Evolutionary conservation across 2,329 filamentous ascomycete genomes (phyloP).

Genomic region (Phialophora chinensis): DNA sequence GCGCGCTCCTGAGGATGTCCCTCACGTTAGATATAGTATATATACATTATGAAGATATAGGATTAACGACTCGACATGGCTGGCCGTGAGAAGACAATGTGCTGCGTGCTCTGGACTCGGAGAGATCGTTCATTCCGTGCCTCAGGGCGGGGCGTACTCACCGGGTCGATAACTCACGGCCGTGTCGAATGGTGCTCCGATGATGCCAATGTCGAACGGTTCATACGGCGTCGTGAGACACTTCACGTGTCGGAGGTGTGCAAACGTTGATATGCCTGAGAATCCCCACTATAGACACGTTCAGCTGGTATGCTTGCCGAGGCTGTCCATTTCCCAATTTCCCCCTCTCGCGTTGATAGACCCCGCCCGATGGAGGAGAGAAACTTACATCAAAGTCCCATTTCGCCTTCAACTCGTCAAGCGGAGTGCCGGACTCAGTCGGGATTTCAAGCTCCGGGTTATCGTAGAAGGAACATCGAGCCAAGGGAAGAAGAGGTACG

Average conservation of each 20-base stretch:
- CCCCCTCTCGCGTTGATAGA: slow-evolving; percentile 2
- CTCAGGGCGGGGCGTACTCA: slow-evolving; percentile 42
- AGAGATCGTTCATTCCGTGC: neutral
- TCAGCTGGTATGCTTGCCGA: neutral
- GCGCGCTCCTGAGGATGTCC: slow-evolving; percentile 61
- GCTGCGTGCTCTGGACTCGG: slow-evolving; percentile 3
- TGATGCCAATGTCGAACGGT: slow-evolving; percentile 72
- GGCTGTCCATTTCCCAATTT: neutral
- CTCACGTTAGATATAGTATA: slow-evolving; percentile 16
- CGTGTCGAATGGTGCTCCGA: slow-evolving; percentile 77
- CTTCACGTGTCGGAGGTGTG: slow-evolving; percentile 71
- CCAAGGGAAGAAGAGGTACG: slow-evolving; percentile 26
- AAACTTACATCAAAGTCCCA: slow-evolving; percentile 54
- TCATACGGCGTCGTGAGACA: slow-evolving; percentile 70
- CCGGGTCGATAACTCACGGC: slow-evolving; percentile 73
- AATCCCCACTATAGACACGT: slow-evolving; percentile 63
- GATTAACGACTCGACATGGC: neutral
- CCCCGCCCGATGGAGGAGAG: neutral
- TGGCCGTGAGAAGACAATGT: neutral
- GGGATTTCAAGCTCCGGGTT: slow-evolving; percentile 48
- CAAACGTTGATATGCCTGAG: slow-evolving; percentile 76
- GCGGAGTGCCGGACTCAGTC: slow-evolving; percentile 41
- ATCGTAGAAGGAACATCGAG: slow-evolving; percentile 46
- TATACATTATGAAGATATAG: too few species aligned
- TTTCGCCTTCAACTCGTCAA: slow-evolving; percentile 53